Evolutionary conservation across 805 yeast genomes (phyloP), one percentile per base, ranked within the genome.

Genomic region (Metschnikowia henanensis): DNA sequence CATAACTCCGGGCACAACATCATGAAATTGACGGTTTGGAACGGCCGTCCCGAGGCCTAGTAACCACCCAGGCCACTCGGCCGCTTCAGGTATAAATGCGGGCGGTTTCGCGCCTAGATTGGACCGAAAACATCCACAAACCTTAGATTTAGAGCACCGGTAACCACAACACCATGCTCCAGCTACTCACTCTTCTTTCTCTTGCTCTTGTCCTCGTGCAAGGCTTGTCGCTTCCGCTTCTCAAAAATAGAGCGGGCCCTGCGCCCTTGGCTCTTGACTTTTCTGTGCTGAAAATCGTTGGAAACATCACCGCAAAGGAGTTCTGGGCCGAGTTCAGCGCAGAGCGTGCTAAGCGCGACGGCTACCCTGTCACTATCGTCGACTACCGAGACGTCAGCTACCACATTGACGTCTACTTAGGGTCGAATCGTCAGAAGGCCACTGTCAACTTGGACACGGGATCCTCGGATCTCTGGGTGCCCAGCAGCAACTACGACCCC

Each of bases 391-490:
- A 50, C 29, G 36, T 42, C 6, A 25, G 40, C 20, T 50, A 50
- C 46, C 29, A 25, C 18, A 19, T 50, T 17, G 39, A 47, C 35
- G 25, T 46, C 16, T 33, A 28, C 28, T n/a, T 46, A 25, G 74
- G 74, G 9, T 59, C 66, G 9, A 50, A 60, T 33, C 36, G 50
- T 33, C 63, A 67, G 23, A 35, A 50, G 23, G 59, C 53, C 9
- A 56, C 59, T 5, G 69, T 67, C 1, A 54, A 63, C 46, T 60
- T 70, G 7, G 74, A 69, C 47, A 70, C 75, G 17, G 75, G 74
- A 10, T 66, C 73, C 6, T 64, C 72, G 12, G 75, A 70, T 50
- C 58, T 70, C 43, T 70, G 75, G 75, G 59, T 69, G 19, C 18
- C 45, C 26, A 39, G 23, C 36, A 18, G 39, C 44, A 10, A 30